phyloP scores from a whole-genome alignment of 345 rosid species.

The Sonneratia caseolaris region DNA sequence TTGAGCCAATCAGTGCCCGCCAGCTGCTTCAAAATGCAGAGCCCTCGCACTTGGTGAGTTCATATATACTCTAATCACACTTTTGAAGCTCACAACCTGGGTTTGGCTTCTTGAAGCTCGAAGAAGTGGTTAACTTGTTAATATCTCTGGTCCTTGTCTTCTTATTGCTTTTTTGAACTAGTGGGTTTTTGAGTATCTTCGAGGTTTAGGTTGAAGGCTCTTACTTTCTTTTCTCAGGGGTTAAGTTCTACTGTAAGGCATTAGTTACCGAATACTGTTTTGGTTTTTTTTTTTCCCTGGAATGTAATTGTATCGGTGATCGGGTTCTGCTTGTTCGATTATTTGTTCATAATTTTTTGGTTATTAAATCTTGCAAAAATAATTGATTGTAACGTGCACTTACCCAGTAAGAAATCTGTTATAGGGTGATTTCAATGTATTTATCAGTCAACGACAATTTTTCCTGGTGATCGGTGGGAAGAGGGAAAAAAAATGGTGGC shows the following conservation, averaged over 20 bases:
- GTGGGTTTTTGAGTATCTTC: neutral
- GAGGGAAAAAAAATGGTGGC: neutral
- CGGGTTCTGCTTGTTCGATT: neutral
- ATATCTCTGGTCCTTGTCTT: neutral
- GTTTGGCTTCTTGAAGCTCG: neutral
- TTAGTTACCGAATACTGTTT: neutral
- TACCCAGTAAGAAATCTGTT: neutral
- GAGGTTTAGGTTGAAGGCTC: neutral
- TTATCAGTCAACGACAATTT: neutral
- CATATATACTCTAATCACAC: neutral
- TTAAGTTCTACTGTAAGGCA: neutral
- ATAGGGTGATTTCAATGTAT: neutral
- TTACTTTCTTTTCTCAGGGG: neutral
- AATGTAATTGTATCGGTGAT: neutral
- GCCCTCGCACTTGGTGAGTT: conserved; percentile 6
- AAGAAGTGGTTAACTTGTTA: neutral
- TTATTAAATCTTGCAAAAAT: neutral
- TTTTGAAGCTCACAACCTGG: neutral
- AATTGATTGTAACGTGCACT: neutral
- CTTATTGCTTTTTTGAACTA: neutral
- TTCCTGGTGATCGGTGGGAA: neutral
- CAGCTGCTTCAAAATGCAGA: neutral
- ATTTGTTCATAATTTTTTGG: neutral
- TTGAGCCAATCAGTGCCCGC: neutral
- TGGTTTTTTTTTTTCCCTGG: neutral